These are phyloP conservation scores for Globisporangium nunn DNA, from an alignment of 352 stramenopile species.

Conservation along the genomic window DNA sequence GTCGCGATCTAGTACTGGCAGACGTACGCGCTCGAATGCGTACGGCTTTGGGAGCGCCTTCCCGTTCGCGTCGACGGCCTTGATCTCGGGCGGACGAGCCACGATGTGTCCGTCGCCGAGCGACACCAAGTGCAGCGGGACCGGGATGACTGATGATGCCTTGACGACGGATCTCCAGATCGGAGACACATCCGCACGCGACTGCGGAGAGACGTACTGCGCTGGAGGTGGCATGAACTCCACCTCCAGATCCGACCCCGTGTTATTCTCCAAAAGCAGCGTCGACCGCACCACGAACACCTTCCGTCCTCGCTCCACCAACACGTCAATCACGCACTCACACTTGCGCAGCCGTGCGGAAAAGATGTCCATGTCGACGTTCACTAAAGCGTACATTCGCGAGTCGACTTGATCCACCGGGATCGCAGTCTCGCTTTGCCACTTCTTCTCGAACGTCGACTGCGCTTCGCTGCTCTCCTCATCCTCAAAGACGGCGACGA, in stretches of 20 bases:
- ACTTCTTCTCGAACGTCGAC: slow-evolving; percentile 30
- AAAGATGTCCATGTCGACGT: slow-evolving; percentile 42
- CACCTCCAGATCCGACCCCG: slow-evolving; percentile 74
- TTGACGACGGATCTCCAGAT: slow-evolving; percentile 67
- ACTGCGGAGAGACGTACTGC: slow-evolving; percentile 27
- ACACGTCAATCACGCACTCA: slow-evolving; percentile 81
- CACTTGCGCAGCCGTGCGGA: slow-evolving; percentile 55
- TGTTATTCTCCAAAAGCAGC: slow-evolving; percentile 79
- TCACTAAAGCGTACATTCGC: slow-evolving; percentile 72
- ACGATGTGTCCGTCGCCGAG: slow-evolving; percentile 66
- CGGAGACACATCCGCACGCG: slow-evolving; percentile 22
- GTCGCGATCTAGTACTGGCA: slow-evolving; percentile 58
- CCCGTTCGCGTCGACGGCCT: slow-evolving; percentile 15
- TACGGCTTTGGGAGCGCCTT: slow-evolving; percentile 51
- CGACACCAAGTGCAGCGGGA: slow-evolving; percentile 70
- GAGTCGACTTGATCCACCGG: slow-evolving; percentile 80
- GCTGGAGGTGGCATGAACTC: slow-evolving; percentile 65
- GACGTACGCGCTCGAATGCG: slow-evolving; percentile 61
- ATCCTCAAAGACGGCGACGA: slow-evolving; percentile 46
- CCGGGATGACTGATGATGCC: slow-evolving; percentile 47
- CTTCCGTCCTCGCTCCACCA: slow-evolving; percentile 83
- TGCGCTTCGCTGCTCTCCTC: slow-evolving; percentile 36
- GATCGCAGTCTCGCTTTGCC: slow-evolving; percentile 73
- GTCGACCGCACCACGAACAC: slow-evolving; percentile 82
- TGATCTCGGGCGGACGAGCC: slow-evolving; percentile 61